phyloP scores from a whole-genome alignment of 2,329 filamentous ascomycete genomes.

The Trichoderma lentiforme region DNA sequence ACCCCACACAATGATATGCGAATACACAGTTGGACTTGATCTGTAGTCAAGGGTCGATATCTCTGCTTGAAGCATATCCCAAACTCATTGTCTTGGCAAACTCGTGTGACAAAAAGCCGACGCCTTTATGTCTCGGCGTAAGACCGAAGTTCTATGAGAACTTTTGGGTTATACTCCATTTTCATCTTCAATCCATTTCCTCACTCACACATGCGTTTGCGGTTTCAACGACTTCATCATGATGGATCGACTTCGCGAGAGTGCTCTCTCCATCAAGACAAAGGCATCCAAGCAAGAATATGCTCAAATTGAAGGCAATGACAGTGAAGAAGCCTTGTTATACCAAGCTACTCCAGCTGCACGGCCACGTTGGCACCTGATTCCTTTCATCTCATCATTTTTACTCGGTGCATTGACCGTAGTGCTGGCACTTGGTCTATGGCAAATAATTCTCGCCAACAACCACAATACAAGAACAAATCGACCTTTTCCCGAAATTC shows the following conservation, averaged over 20 bases:
- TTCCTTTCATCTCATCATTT: constrained; percentile 3
- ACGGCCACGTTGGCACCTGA: not conserved
- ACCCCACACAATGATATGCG: not conserved
- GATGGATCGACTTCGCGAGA: constrained; percentile 3
- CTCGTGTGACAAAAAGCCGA: not conserved
- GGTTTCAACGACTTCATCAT: not conserved
- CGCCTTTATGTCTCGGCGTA: not conserved
- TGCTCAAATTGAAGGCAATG: constrained; percentile 1
- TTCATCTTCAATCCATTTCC: not conserved
- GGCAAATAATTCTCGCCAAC: not conserved
- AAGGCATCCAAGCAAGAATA: not conserved
- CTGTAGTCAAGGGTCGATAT: not conserved
- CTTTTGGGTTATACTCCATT: not conserved
- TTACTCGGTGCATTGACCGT: not conserved
- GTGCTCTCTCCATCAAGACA: not conserved
- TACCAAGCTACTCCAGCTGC: not conserved
- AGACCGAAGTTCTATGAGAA: not conserved
- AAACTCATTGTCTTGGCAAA: not conserved
- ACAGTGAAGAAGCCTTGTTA: not conserved
- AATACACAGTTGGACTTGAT: not conserved
- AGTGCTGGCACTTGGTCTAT: not conserved
- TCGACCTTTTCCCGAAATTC: constrained; percentile 13
- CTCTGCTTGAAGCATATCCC: not conserved
- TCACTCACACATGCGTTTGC: not conserved
- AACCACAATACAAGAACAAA: not conserved